phyloP scores from a whole-genome alignment of 1,139 yeast genomes.

The Saccharomyces hybrid region DNA sequence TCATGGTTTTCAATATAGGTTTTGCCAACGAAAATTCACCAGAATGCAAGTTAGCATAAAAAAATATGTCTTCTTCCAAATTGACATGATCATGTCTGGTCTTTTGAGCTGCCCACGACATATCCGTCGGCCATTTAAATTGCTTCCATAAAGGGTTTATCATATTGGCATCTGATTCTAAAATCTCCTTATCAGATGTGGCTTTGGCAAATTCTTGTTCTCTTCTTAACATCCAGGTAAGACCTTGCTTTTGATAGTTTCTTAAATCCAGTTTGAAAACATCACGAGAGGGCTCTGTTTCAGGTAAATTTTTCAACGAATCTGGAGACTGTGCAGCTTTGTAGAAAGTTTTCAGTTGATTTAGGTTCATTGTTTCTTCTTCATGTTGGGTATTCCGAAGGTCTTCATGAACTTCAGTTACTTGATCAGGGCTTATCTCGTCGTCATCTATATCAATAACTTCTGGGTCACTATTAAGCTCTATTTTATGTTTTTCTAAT shows the following conservation, averaged over 20 bases:
- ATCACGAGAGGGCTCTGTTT: constrained; percentile 51
- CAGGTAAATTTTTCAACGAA: constrained; percentile 44
- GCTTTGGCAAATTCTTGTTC: constrained; percentile 47
- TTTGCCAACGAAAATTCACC: constrained; percentile 68
- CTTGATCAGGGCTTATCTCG: background rate
- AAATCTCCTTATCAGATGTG: constrained; percentile 20
- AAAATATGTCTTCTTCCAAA: constrained; percentile 31
- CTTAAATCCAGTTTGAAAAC: constrained; percentile 53
- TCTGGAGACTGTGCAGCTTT: constrained; percentile 53
- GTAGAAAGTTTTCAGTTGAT: constrained; percentile 72
- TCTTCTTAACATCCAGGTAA: constrained; percentile 72
- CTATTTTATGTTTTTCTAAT: constrained; percentile 11
- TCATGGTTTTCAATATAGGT: constrained; percentile 53
- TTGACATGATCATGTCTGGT: constrained; percentile 7
- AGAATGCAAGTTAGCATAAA: constrained; percentile 75
- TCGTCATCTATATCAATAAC: constrained; percentile 28
- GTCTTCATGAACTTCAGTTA: constrained; percentile 6
- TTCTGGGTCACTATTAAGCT: constrained; percentile 27
- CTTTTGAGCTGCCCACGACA: constrained; percentile 32
- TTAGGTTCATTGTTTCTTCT: constrained; percentile 47
- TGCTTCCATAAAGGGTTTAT: constrained; percentile 86
- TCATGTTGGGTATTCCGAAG: constrained; percentile 29
- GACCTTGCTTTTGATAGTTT: constrained; percentile 70
- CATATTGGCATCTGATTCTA: constrained; percentile 38
- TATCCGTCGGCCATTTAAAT: constrained; percentile 62